Conservation (phyloP, 345 rosid genomes). For the Triadica sebifera region DNA sequence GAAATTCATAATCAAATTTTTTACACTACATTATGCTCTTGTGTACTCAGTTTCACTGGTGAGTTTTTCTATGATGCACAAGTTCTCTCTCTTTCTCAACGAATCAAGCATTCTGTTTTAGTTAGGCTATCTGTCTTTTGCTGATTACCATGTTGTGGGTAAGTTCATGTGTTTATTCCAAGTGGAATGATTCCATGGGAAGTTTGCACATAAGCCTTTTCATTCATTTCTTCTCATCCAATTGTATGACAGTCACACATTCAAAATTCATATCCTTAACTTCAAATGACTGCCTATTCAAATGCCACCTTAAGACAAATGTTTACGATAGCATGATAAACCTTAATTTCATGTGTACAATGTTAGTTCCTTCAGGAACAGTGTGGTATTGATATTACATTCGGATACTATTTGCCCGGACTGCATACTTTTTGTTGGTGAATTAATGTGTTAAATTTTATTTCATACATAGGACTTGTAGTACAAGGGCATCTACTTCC, state of each 20-base stretch:
- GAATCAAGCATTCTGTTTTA: slow-evolving; percentile 3
- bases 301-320: background rate
- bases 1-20: slow-evolving; percentile 96
- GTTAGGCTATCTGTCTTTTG: background rate
- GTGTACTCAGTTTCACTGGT: slow-evolving; percentile 82
- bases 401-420: background rate
- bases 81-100: too few relatives aligned
- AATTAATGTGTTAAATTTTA: slow-evolving; percentile 10
- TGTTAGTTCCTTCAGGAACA: background rate
- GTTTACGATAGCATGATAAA: background rate
- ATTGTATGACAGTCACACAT: background rate
- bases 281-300: background rate
- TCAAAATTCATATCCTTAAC: background rate
- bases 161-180: background rate
- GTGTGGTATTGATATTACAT: background rate
- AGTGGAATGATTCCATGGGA: background rate
- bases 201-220: background rate
- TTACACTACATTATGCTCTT: slow-evolving; percentile 85
- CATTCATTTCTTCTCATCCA: background rate
- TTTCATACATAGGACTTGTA: slow-evolving; percentile 57
- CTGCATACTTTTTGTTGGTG: slow-evolving; percentile 13
- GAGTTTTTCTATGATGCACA: slow-evolving; percentile 19
- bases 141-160: background rate
- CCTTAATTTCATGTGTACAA: background rate
- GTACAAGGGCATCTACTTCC: slow-evolving; percentile 74